Evolutionary conservation across 2,329 filamentous ascomycete genomes (phyloP).

Genomic region (Xylaria sp.): DNA sequence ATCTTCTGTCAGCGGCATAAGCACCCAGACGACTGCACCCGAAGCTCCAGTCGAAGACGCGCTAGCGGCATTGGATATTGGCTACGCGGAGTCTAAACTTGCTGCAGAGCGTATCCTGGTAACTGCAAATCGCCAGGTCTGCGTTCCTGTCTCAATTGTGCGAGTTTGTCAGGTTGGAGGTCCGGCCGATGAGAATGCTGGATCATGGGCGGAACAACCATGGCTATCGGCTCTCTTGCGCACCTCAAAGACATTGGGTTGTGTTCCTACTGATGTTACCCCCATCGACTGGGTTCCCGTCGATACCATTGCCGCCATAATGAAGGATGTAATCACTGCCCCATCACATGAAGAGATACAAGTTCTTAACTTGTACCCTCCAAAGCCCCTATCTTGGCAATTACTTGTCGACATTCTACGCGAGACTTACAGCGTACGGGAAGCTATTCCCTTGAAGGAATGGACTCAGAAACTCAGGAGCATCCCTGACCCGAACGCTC

Average conservation of each 20-base stretch:
- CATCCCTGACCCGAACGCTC: constrained; percentile 13
- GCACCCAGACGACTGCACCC: constrained; percentile 24
- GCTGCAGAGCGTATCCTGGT: constrained; percentile 36
- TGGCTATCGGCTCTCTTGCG: constrained; percentile 39
- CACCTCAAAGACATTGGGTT: constrained; percentile 29
- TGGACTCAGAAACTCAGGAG: constrained; percentile 33
- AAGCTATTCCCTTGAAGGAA: constrained; percentile 28
- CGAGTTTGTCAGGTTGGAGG: constrained; percentile 41
- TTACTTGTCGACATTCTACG: constrained; percentile 27
- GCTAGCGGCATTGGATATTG: constrained; percentile 27
- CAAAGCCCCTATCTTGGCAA: constrained; percentile 30
- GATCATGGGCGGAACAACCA: constrained; percentile 34
- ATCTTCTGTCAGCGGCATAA: constrained; percentile 35
- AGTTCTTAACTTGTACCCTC: constrained; percentile 29
- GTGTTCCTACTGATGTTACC: constrained; percentile 25
- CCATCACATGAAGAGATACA: not conserved
- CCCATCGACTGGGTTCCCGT: constrained; percentile 38
- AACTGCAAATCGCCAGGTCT: constrained; percentile 16
- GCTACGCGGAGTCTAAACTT: constrained; percentile 42
- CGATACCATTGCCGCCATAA: constrained; percentile 32
- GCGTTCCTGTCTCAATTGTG: constrained; percentile 33
- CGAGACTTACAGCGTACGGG: constrained; percentile 8
- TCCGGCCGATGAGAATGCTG: not conserved
- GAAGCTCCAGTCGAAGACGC: constrained; percentile 37
- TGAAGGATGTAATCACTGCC: constrained; percentile 23